Evolutionary conservation across 2,329 filamentous ascomycete genomes (phyloP).

Genomic region (Lecanosticta acicola): DNA sequence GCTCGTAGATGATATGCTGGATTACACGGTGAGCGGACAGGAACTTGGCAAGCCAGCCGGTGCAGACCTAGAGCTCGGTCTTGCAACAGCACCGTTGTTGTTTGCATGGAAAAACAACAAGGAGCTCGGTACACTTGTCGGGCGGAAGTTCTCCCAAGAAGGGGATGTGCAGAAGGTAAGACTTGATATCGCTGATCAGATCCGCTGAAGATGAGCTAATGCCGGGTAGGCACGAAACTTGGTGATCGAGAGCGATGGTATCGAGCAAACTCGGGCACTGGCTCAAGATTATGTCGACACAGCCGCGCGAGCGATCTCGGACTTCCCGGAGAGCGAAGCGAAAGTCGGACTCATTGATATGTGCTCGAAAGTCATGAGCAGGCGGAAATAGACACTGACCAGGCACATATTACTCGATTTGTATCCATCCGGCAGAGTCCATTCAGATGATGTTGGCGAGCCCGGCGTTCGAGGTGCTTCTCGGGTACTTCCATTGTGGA

Average conservation of each 20-base stretch:
- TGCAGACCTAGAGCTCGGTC: slow-evolving; percentile 84
- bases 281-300: slow-evolving; percentile 87
- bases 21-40: slow-evolving; percentile 80
- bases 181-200: background rate
- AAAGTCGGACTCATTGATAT: slow-evolving; percentile 89
- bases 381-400: slow-evolving; percentile 61
- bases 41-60: slow-evolving; percentile 93
- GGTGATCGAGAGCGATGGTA: slow-evolving; percentile 75
- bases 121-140: slow-evolving; percentile 80
- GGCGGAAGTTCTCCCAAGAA: slow-evolving; percentile 76
- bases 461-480: slow-evolving; percentile 4
- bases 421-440: background rate
- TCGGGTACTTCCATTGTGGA: background rate
- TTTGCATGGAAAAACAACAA: slow-evolving; percentile 83
- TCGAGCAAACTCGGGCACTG: slow-evolving; percentile 84
- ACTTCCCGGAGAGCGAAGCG: slow-evolving; percentile 89
- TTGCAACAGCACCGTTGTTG: slow-evolving; percentile 87
- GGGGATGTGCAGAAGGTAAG: slow-evolving; percentile 73
- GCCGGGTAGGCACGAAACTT: slow-evolving; percentile 69
- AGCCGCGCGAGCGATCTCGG: slow-evolving; percentile 74
- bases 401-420: background rate
- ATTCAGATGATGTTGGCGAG: slow-evolving; percentile 1
- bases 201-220: slow-evolving; percentile 23
- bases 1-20: slow-evolving; percentile 94
- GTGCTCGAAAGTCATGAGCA: slow-evolving; percentile 84